Conservation (phyloP, 768 basidiomycete genomes). For the Lyophyllum semitale region DNA sequence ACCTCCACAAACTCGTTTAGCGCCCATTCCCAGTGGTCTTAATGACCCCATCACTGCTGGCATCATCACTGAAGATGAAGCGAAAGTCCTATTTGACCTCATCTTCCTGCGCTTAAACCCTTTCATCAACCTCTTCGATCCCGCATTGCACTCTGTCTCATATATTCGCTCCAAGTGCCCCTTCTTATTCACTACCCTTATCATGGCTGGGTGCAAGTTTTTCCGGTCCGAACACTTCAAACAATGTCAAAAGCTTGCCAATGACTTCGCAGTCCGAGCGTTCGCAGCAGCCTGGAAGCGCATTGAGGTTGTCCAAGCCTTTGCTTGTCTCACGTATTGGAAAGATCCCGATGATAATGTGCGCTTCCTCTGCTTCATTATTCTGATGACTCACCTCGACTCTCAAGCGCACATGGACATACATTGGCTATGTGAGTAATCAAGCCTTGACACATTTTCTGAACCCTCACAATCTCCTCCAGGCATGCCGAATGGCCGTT, state of each 20-base stretch:
- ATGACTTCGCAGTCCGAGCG: slow-evolving; percentile 74
- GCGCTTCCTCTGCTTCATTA: slow-evolving; percentile 22
- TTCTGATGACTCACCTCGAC: slow-evolving; percentile 16
- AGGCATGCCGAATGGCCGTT: slow-evolving; percentile 89
- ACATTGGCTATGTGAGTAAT: slow-evolving; percentile 76
- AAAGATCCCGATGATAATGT: slow-evolving; percentile 85
- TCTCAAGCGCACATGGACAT: slow-evolving; percentile 78
- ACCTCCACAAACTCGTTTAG: slow-evolving; percentile 38
- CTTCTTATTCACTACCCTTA: slow-evolving; percentile 81
- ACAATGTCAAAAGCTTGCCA: slow-evolving; percentile 68
- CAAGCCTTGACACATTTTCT: neutral
- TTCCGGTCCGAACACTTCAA: slow-evolving; percentile 71
- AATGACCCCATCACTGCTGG: slow-evolving; percentile 75
- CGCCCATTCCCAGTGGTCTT: slow-evolving; percentile 39
- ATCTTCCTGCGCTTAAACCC: slow-evolving; percentile 86
- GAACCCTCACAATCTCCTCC: slow-evolving; percentile 1
- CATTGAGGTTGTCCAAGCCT: slow-evolving; percentile 87
- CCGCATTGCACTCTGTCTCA: slow-evolving; percentile 74
- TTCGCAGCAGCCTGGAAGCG: slow-evolving; percentile 79
- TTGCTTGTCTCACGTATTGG: slow-evolving; percentile 90
- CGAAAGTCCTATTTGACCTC: slow-evolving; percentile 72
- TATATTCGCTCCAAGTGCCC: slow-evolving; percentile 83
- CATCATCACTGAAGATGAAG: slow-evolving; percentile 69
- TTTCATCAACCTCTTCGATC: slow-evolving; percentile 88
- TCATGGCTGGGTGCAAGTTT: slow-evolving; percentile 86